phyloP scores from a whole-genome alignment of 768 basidiomycete genomes.

The Hygrocybe coccinea region DNA sequence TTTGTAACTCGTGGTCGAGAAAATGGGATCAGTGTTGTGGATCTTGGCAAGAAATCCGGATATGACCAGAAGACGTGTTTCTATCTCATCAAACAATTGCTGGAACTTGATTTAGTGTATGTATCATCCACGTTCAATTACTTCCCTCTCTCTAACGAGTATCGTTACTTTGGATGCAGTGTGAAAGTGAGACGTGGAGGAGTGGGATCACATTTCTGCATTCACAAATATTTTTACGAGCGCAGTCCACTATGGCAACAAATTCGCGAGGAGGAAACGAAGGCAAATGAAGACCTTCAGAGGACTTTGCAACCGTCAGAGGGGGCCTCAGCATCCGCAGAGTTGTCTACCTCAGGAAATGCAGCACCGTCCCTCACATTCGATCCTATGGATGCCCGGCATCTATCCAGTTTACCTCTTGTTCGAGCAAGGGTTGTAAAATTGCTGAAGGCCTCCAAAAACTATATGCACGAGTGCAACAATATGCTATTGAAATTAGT shows the following conservation, averaged over 20 bases:
- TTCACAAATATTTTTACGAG: slow-evolving; percentile 83
- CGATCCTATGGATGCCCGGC: slow-evolving; percentile 70
- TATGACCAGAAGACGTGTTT: slow-evolving; percentile 90
- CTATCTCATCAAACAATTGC: slow-evolving; percentile 74
- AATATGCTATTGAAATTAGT: slow-evolving; percentile 79
- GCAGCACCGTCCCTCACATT: slow-evolving; percentile 43
- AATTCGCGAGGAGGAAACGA: slow-evolving; percentile 64
- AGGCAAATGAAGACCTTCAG: slow-evolving; percentile 34
- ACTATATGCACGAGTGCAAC: slow-evolving; percentile 64
- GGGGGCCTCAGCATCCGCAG: neutral
- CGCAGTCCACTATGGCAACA: slow-evolving; percentile 70
- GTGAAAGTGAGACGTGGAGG: slow-evolving; percentile 76
- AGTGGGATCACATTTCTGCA: slow-evolving; percentile 68
- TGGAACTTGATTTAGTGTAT: slow-evolving; percentile 70
- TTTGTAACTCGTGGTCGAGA: slow-evolving; percentile 79
- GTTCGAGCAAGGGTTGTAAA: slow-evolving; percentile 67
- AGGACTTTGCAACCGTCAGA: neutral
- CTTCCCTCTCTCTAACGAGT: neutral
- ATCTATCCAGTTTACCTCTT: slow-evolving; percentile 70
- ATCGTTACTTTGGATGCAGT: slow-evolving; percentile 30
- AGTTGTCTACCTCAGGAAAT: neutral
- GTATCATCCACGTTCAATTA: slow-evolving; percentile 18
- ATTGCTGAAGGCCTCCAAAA: slow-evolving; percentile 63
- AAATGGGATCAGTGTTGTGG: slow-evolving; percentile 70
- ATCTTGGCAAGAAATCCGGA: slow-evolving; percentile 68